Conservation (phyloP, 208 protist genomes). For the Leishmania braziliensis region DNA sequence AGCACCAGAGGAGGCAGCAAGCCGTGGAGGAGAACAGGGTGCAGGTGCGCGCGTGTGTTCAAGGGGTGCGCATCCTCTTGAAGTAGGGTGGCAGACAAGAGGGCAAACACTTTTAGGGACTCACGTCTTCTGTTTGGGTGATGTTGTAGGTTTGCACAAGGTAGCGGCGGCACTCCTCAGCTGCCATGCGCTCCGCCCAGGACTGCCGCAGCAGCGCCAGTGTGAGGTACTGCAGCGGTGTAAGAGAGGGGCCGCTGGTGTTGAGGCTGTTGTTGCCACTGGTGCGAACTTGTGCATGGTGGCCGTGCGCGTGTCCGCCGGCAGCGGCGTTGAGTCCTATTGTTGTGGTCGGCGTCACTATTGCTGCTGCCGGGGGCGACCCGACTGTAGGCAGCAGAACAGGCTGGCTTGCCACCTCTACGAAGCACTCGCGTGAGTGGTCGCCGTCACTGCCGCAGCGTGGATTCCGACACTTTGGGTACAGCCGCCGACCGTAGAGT, state of each 20-base stretch:
- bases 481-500: slow-evolving; percentile 66
- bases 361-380: background rate
- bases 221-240: slow-evolving; percentile 55
- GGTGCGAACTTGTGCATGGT: background rate
- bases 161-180: slow-evolving; percentile 53
- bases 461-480: slow-evolving; percentile 61
- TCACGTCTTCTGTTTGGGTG: slow-evolving; percentile 21
- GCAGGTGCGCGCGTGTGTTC: background rate
- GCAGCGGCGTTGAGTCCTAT: background rate
- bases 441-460: slow-evolving; percentile 50
- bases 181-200: slow-evolving; percentile 60
- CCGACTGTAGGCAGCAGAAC: slow-evolving; percentile 36
- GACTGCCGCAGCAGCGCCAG: slow-evolving; percentile 47
- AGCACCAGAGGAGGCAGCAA: background rate
- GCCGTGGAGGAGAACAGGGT: background rate
- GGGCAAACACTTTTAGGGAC: background rate
- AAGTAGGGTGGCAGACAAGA: background rate
- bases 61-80: background rate
- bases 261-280: background rate
- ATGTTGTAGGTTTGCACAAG: slow-evolving; percentile 49
- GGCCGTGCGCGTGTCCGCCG: background rate
- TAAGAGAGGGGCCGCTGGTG: background rate
- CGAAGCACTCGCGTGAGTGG: slow-evolving; percentile 76
- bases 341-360: background rate
- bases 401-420: slow-evolving; percentile 54